phyloP scores from a whole-genome alignment of 495 filamentous ascomycete genomes.

The Sphaerosporella brunnea region DNA sequence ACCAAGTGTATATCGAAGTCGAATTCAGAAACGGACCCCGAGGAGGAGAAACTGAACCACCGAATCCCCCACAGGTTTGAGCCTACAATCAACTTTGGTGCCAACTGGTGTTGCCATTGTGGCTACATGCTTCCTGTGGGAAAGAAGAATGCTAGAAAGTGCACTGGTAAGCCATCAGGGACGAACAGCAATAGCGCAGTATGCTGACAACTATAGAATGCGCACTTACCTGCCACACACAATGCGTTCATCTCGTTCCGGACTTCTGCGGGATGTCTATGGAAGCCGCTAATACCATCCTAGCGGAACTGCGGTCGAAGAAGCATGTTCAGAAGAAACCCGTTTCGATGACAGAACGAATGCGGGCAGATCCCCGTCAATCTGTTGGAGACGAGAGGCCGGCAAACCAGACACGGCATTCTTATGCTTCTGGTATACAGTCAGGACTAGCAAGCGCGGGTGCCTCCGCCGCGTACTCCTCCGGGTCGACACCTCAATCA shows the following conservation, averaged over 20 bases:
- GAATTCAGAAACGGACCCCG: conserved; percentile 91
- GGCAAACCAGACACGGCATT: neutral
- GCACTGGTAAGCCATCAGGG: conserved; percentile 44
- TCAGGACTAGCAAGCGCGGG: conserved; percentile 5
- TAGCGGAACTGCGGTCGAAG: conserved; percentile 2
- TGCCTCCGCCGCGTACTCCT: conserved; percentile 15
- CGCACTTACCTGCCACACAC: conserved; percentile 70
- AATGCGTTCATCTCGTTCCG: conserved; percentile 87
- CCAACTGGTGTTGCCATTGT: conserved; percentile 99
- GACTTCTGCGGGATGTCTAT: conserved; percentile 99
- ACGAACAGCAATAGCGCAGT: neutral
- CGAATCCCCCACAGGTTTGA: conserved; percentile 95
- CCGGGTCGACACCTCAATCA: conserved; percentile 9
- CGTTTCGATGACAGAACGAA: neutral
- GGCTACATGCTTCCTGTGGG: conserved; percentile 95
- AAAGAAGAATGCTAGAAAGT: conserved; percentile 82
- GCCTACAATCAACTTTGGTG: conserved; percentile 83
- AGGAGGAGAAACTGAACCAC: conserved; percentile 98
- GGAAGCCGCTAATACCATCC: conserved; percentile 57
- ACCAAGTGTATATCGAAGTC: conserved; percentile 99
- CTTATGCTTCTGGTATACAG: neutral
- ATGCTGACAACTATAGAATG: conserved; percentile 47
- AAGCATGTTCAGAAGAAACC: conserved; percentile 1
- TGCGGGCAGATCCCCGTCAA: neutral
- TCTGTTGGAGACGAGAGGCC: neutral